A percentile compares a stretch with the other conserved stretches of the same genome.
Evolutionary conservation across 768 basidiomycete genomes (phyloP).

Genomic region (Auricularia auricula-judae): DNA sequence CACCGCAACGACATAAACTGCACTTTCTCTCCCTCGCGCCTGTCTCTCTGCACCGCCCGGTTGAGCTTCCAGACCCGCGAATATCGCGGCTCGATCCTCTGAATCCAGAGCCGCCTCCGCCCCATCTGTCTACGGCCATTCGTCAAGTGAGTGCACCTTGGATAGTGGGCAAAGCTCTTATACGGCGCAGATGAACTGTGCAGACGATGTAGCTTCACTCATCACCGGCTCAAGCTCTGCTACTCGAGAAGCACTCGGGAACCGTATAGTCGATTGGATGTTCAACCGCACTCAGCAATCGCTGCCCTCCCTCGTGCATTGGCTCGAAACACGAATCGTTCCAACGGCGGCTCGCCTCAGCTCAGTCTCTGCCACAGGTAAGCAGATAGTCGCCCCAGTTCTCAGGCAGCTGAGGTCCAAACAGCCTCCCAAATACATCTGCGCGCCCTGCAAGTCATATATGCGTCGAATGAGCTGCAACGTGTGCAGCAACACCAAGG

Average conservation of each 20-base stretch:
- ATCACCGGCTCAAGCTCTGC: background rate
- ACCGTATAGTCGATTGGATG: background rate
- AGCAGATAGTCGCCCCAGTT: background rate
- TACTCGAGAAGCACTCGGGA: background rate
- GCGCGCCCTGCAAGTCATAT: background rate
- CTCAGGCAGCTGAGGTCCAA: background rate
- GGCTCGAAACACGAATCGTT: background rate
- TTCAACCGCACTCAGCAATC: background rate
- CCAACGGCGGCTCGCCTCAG: background rate
- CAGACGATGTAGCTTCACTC: background rate
- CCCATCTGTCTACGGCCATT: background rate
- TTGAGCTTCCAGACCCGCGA: background rate
- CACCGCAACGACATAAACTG: background rate
- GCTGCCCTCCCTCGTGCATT: background rate
- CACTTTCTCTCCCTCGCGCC: background rate
- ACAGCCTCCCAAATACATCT: background rate
- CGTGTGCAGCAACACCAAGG: background rate
- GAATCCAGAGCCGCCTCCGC: background rate
- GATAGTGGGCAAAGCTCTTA: background rate
- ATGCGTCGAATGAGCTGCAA: background rate
- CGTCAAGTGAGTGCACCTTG: background rate
- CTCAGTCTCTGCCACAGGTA: background rate
- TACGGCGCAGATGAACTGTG: background rate
- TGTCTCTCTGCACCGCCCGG: background rate
- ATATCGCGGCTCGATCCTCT: background rate